Base-by-base conservation (phyloP, 768 basidiomycete genomes). In the Wakefieldia striispora region DNA sequence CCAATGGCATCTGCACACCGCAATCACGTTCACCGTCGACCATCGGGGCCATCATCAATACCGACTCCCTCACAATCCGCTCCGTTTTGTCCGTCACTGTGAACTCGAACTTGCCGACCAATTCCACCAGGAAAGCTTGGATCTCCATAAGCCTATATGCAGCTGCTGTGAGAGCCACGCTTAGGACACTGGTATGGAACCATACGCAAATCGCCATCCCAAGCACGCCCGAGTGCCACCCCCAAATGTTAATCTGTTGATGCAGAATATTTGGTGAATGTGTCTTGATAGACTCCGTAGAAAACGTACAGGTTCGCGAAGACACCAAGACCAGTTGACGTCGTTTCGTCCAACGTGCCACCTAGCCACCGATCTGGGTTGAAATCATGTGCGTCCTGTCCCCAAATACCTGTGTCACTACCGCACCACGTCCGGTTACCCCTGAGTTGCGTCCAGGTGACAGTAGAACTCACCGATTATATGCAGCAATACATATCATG, bases 101-200 rank as follows among this genome's bases (percentile, higher is more conserved):
- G 54, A 83, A 80, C 55, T 81, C 79, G 58, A 83, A 80, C 53
- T 77, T 71, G 34, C 71, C 64, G 27, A 84, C 58, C 14, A 83
- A 64, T 53, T 80, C 79, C 13, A 75, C 69, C 17, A 83, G 54
- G 66, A 84, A 80, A 0, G 75, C 71, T 51, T 84, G 82, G 3
- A 83, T 57, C 57, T 84, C 80, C 20, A 73, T 54, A 3, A 81
- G 51, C 2, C 70, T 70, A 29, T 29, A 29, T 29, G 51, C 13
- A 19, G 6, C 17, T 40, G 10, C 10, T 13, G 24, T 43, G 19
- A 51, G 24, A 12, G 6, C 37, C 17, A 6, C 6, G n/a, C n/a
- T 38, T 38, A 19, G 16, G 12, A 10, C 6, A n/a, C 6, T 37
- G n/a, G 29, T 9, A 34, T 10, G 14, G 34, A 14, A 20, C 38